These are phyloP conservation scores for Phialocephala subalpina DNA, from an alignment of 2,329 filamentous ascomycete genomes.

Conservation along the genomic window DNA sequence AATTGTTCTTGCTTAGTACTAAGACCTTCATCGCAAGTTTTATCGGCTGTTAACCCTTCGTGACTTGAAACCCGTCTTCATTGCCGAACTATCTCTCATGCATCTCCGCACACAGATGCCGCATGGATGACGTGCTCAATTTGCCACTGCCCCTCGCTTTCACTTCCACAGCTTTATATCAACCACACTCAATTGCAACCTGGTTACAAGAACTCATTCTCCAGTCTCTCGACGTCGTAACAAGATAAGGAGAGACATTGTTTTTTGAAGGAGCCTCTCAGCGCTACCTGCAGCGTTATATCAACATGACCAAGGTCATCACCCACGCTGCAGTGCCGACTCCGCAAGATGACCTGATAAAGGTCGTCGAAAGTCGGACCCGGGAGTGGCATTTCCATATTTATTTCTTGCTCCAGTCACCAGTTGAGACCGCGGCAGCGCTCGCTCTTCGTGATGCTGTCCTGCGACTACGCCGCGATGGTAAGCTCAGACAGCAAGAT, in stretches of 20 bases:
- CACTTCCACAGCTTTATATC: neutral
- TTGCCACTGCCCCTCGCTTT: neutral
- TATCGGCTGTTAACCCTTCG: too few relatives aligned
- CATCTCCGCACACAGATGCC: neutral
- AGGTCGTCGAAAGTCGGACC: slow-evolving; percentile 16
- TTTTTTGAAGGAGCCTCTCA: slow-evolving; percentile 8
- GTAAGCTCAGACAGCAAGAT: slow-evolving; percentile 7
- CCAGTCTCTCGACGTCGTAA: neutral
- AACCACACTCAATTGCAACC: neutral
- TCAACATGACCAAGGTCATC: slow-evolving; percentile 16
- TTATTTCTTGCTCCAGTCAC: slow-evolving; percentile 22
- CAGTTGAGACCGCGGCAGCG: slow-evolving; percentile 15
- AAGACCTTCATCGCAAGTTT: too few relatives aligned
- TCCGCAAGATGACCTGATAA: slow-evolving; percentile 17
- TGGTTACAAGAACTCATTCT: neutral
- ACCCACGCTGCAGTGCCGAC: neutral
- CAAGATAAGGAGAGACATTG: neutral
- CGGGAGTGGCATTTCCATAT: slow-evolving; percentile 23
- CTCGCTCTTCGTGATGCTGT: slow-evolving; percentile 22
- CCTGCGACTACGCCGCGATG: slow-evolving; percentile 20
- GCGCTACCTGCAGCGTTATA: neutral
- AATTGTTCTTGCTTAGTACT: too few relatives aligned
- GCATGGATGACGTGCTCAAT: slow-evolving; percentile 1
- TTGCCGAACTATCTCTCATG: neutral
- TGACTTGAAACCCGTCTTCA: too few relatives aligned